These are phyloP conservation scores for Zygoascus sp. DNA, from an alignment of 1,139 yeast genomes.

Conservation along the genomic window DNA sequence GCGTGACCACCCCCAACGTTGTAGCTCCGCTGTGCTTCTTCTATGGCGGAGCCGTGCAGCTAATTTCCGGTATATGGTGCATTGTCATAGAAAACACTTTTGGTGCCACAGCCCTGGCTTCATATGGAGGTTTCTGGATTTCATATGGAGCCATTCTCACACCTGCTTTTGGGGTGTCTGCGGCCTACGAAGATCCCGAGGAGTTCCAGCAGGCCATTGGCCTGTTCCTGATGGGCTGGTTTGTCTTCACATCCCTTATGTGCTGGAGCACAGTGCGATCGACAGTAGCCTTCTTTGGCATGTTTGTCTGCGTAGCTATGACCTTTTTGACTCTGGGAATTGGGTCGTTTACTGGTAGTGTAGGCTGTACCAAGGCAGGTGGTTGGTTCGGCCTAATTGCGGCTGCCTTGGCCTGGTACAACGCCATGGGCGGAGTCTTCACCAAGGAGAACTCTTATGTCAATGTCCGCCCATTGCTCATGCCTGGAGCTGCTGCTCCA, in stretches of 20 bases:
- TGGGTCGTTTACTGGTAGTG: conserved; percentile 47
- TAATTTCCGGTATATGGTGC: conserved; percentile 74
- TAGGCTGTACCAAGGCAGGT: conserved; percentile 55
- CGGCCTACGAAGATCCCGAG: conserved; percentile 47
- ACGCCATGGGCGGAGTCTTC: conserved; percentile 88
- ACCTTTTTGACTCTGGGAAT: conserved; percentile 66
- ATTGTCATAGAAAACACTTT: conserved; percentile 70
- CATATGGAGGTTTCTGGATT: conserved; percentile 89
- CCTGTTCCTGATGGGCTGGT: conserved; percentile 72
- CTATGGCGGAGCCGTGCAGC: conserved; percentile 78
- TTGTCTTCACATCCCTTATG: conserved; percentile 68
- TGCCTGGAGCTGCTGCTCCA: conserved; percentile 38
- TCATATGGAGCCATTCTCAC: conserved; percentile 67
- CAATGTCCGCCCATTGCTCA: conserved; percentile 44
- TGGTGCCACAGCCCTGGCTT: conserved; percentile 70
- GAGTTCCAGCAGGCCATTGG: conserved; percentile 59
- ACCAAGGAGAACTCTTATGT: conserved; percentile 65
- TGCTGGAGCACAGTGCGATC: conserved; percentile 69
- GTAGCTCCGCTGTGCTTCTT: conserved; percentile 75
- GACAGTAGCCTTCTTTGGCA: conserved; percentile 66
- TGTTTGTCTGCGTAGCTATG: conserved; percentile 60
- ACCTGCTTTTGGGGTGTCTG: conserved; percentile 65
- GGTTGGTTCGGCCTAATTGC: conserved; percentile 80
- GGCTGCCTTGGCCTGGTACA: conserved; percentile 80
- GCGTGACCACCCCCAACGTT: conserved; percentile 48